Evolutionary conservation across 805 yeast genomes (phyloP).

Genomic region (Candida ulmi): DNA sequence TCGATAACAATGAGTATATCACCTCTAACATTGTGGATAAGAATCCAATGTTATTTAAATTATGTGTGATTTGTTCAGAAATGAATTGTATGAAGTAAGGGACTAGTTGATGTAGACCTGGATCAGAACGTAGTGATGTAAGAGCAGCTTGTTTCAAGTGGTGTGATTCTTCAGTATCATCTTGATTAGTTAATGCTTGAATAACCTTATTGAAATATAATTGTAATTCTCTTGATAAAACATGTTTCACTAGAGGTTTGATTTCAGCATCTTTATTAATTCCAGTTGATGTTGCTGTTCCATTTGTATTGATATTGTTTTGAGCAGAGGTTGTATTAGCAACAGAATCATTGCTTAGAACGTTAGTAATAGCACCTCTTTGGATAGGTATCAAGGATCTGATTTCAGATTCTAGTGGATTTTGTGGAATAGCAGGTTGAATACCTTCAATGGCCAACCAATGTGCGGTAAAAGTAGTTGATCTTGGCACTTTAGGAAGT

Average conservation of each 20-base stretch:
- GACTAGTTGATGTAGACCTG: slow-evolving; percentile 93
- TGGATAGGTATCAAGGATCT: slow-evolving; percentile 68
- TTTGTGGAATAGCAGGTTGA: slow-evolving; percentile 96
- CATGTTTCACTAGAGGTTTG: slow-evolving; percentile 91
- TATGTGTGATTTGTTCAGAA: slow-evolving; percentile 91
- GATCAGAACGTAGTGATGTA: slow-evolving; percentile 80
- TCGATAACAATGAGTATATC: slow-evolving; percentile 75
- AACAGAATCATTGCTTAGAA: slow-evolving; percentile 40
- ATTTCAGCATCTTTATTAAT: slow-evolving; percentile 46
- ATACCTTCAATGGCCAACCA: slow-evolving; percentile 99
- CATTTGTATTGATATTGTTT: slow-evolving; percentile 5
- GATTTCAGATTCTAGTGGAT: slow-evolving; percentile 77
- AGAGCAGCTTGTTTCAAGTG: slow-evolving; percentile 73
- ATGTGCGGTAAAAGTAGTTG: slow-evolving; percentile 88
- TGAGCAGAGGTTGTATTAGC: slow-evolving; percentile 24
- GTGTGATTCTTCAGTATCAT: slow-evolving; percentile 33
- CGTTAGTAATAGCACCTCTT: slow-evolving; percentile 77
- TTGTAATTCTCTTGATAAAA: slow-evolving; percentile 88
- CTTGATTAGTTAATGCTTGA: slow-evolving; percentile 62
- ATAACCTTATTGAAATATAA: slow-evolving; percentile 88
- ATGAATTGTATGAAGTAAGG: slow-evolving; percentile 96
- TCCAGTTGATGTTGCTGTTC: slow-evolving; percentile 27
- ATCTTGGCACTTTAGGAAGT: slow-evolving; percentile 90
- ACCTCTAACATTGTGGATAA: slow-evolving; percentile 85
- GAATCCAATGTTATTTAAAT: slow-evolving; percentile 63